A percentile compares a stretch with the other conserved stretches of the same genome.
phyloP scores from a whole-genome alignment of 2,329 filamentous ascomycete species.

The Lachnellula willkommii region DNA sequence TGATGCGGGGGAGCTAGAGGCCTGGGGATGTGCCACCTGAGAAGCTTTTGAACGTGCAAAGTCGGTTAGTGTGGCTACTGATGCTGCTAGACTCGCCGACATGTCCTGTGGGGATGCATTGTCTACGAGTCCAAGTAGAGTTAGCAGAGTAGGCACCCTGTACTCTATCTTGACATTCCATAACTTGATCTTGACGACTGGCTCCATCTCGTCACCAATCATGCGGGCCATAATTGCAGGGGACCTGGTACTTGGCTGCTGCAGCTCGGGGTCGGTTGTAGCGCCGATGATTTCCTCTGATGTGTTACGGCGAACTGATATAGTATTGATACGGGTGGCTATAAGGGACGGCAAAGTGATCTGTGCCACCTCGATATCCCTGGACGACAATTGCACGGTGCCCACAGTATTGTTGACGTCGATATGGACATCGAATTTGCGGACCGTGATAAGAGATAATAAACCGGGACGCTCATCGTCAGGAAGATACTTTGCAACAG shows the following conservation, averaged over 20 bases:
- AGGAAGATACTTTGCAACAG: slow-evolving; percentile 87
- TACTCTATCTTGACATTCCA: slow-evolving; percentile 86
- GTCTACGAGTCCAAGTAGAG: slow-evolving; percentile 65
- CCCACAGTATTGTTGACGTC: slow-evolving; percentile 68
- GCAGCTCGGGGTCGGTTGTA: slow-evolving; percentile 27
- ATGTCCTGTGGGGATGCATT: slow-evolving; percentile 67
- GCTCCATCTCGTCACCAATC: slow-evolving; percentile 91
- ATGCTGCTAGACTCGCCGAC: slow-evolving; percentile 69
- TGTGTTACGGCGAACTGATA: slow-evolving; percentile 59
- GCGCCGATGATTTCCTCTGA: slow-evolving; percentile 67
- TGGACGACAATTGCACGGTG: slow-evolving; percentile 49
- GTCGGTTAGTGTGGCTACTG: slow-evolving; percentile 70
- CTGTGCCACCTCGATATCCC: slow-evolving; percentile 67
- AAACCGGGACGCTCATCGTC: slow-evolving; percentile 92
- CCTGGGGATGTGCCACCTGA: slow-evolving; percentile 3
- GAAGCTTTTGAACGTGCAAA: slow-evolving; percentile 45
- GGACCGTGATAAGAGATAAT: slow-evolving; percentile 65
- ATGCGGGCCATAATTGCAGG: slow-evolving; percentile 82
- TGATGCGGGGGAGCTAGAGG: slow-evolving; percentile 18
- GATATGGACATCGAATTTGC: slow-evolving; percentile 55
- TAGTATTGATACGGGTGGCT: slow-evolving; percentile 64
- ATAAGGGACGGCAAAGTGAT: slow-evolving; percentile 80
- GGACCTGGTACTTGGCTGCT: slow-evolving; percentile 32
- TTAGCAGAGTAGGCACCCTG: slow-evolving; percentile 75
- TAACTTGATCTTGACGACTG: slow-evolving; percentile 80